phyloP scores from a whole-genome alignment of 352 stramenopile species.

The Phytopythium helicoides region DNA sequence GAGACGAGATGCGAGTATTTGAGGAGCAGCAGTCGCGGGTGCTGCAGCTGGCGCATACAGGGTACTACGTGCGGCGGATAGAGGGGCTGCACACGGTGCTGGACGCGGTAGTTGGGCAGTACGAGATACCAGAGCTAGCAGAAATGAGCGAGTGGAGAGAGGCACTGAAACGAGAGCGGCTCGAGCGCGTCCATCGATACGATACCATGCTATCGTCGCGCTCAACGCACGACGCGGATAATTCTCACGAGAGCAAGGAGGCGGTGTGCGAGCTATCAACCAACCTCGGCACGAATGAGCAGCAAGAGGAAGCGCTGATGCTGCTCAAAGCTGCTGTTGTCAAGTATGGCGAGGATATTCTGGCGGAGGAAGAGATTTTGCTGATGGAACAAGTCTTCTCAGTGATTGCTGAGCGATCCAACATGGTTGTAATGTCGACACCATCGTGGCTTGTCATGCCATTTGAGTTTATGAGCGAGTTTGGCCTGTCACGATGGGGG shows the following conservation, averaged over 20 bases:
- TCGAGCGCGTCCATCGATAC: neutral
- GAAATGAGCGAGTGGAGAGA: neutral
- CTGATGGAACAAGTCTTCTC: neutral
- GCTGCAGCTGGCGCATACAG: neutral
- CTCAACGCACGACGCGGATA: no score
- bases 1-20: neutral
- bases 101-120: neutral
- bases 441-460: neutral
- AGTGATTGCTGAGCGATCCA: neutral
- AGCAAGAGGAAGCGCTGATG: constrained; percentile 1
- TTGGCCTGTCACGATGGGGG: neutral
- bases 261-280: no score
- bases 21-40: constrained; percentile 1
- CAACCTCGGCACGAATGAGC: neutral
- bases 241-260: no score
- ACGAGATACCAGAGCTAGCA: neutral
- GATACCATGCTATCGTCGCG: no score
- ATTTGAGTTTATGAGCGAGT: neutral
- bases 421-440: neutral
- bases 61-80: neutral
- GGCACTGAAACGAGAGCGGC: neutral
- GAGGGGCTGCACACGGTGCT: neutral
- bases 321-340: neutral
- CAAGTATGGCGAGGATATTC: neutral
- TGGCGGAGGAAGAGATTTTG: neutral